Evolutionary conservation across 495 filamentous ascomycete species (phyloP), one percentile per base, ranked within the genome.

Genomic region (Peziza echinospora): DNA sequence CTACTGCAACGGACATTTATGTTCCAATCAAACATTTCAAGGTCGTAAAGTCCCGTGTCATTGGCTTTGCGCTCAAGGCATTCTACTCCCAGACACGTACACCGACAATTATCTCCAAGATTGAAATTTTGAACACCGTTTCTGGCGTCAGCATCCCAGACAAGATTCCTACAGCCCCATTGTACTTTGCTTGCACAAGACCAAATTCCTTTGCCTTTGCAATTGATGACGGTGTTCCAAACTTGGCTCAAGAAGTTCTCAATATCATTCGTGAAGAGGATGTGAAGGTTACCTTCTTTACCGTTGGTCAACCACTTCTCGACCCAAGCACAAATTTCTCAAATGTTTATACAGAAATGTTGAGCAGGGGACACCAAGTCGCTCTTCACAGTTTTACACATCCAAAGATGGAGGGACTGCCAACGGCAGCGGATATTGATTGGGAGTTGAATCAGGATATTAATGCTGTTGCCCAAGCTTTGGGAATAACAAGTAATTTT

Each of bases 131-230:
- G 5, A 54, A 64, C 21, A 51, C 62, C 7, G 57, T 76, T 5
- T 28, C 54, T 2, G 54, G 58, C 37, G 71, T 70, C 51, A 64
- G 50, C 9, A 60, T 78, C 23, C 76, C 78, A 1, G 53, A 60
- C 37, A 84, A 82, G 60, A 58, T 80, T 13, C 68, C 75, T 0
- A 77, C 67, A 0, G 78, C 78, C 3, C 64, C 60, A 3, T 60
- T 84, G 26, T 61, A 75, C 26, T 75, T 83, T 49, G 63, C 68
- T 9, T 84, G 80, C 66, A 76, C 67, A 28, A 67, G 77, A 7
- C 78, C 80, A 41, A 79, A 81, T 55, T 75, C 71, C 0, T 82
- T 85, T 59, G 80, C 80, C 0, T 82, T 85, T 58, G 80, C 80
- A 44, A 85, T 85, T 53, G 80, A 85, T 59, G 80, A 85, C 60